phyloP scores from a whole-genome alignment of 2,329 filamentous ascomycete genomes.

The Cladophialophora bantiana region DNA sequence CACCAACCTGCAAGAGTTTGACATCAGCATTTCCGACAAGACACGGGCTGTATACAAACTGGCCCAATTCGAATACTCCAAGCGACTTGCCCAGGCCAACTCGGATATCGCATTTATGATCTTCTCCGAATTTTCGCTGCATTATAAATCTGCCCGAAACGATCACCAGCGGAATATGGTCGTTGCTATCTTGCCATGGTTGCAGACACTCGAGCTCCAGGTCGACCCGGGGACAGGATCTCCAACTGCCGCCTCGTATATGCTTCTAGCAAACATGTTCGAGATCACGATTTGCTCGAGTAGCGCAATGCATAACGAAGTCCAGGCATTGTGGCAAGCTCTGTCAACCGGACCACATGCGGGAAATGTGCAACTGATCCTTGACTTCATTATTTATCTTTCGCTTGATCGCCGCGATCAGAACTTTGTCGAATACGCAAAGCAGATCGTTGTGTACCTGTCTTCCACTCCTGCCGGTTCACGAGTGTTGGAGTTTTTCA shows the following conservation, averaged over 20 bases:
- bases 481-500: conserved; percentile 91
- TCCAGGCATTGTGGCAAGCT: conserved; percentile 96
- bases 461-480: conserved; percentile 84
- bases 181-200: conserved; percentile 92
- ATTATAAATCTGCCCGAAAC: conserved; percentile 86
- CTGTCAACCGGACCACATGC: conserved; percentile 90
- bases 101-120: conserved; percentile 89
- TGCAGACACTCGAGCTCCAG: conserved; percentile 91
- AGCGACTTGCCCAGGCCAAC: conserved; percentile 85
- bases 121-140: conserved; percentile 92
- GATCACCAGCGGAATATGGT: conserved; percentile 92
- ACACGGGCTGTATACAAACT: conserved; percentile 98
- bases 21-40: conserved; percentile 98
- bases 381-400: conserved; percentile 94
- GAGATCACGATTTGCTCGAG: conserved; percentile 96
- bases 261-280: conserved; percentile 90
- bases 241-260: conserved; percentile 89
- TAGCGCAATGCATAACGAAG: conserved; percentile 88
- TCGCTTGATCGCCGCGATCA: conserved; percentile 94
- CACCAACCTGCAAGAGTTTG: conserved; percentile 94
- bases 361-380: conserved; percentile 90
- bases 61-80: conserved; percentile 95
- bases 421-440: conserved; percentile 97
- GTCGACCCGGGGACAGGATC: conserved; percentile 84
- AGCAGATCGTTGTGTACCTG: conserved; percentile 96